Evolutionary conservation across 306 rosid genomes (phyloP).

Genomic region (Citrullus mucosospermus): DNA sequence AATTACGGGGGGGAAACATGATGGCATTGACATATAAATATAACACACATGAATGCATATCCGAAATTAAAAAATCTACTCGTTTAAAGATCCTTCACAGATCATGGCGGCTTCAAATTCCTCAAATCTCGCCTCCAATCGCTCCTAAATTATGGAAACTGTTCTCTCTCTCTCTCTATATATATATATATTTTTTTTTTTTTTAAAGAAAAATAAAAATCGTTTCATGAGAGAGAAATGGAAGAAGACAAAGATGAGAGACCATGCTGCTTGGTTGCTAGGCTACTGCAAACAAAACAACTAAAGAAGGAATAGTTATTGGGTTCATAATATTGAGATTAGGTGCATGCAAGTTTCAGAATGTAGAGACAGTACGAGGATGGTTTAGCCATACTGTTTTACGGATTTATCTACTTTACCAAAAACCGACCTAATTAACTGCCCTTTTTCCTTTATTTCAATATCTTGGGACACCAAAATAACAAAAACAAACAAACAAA

Average conservation of each 20-base stretch:
- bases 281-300: background rate
- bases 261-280: background rate
- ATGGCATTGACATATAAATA: background rate
- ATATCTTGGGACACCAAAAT: background rate
- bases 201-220: background rate
- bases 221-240: background rate
- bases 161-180: too few species aligned
- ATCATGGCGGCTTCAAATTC: constrained; percentile 64
- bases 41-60: background rate
- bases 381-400: background rate
- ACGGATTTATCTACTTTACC: background rate
- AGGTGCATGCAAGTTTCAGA: background rate
- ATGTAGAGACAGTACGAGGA: background rate
- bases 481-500: background rate
- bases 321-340: background rate
- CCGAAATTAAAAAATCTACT: constrained; percentile 17
- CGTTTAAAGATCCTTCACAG: constrained; percentile 16
- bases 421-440: background rate
- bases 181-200: background rate
- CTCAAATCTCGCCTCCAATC: constrained; percentile 82
- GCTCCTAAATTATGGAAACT: constrained; percentile 31
- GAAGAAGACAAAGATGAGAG: background rate
- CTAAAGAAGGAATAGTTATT: background rate
- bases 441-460: background rate
- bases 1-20: background rate